Evolutionary conservation across 257 asterid species (phyloP), one percentile per base, ranked within the genome.

Genomic region (Parsonsia alboflavescens): DNA sequence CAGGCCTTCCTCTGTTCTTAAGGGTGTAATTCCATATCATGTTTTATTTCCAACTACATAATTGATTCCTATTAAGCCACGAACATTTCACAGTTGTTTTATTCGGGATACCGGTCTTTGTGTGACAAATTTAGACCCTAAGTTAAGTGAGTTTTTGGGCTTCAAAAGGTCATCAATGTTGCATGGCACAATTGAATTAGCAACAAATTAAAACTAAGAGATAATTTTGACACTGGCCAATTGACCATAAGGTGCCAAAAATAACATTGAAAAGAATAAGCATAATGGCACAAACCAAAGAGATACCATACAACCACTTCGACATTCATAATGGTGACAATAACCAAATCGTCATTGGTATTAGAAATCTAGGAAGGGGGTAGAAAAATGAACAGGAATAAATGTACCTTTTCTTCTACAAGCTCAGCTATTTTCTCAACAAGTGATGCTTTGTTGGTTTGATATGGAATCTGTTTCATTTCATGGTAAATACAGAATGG

Each of bases 351-450:
- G 22, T 76, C 79, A 69, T 19, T 1, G 24, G 39, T 13, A 45
- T 3, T 9, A 0, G 19, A 49, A 13, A 0, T 16, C 28, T 56
- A 67, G 61, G 12, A 26, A 36, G n/a, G 41, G 41, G 44, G 21
- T 36, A 59, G 61, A 50, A 3, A 13, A 39, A 33, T 26, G 13
- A 42, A 75, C 39, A 8, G 49, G 42, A 71, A 70, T 66, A 68
- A 76, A 66, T 68, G 46, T 89, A 92, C 99, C 99, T 92, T 95
- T 64, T 80, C 84, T 76, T 90, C 99, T 72, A 90, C 99, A 80
- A 92, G 99, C 73, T 92, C 94, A 46, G 97, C 99, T 74, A 95
- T 95, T 85, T 92, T 95, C 90, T 85, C 89, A 64, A 95, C 97
- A 78, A 95, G 96, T 53, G 97, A 88, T 19, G 99, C 97, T 86